Percentiles rank a stretch among this genome's conserved stretches.
Conservation (phyloP, 2,329 filamentous ascomycete species). For the Paecilomyces sp. region DNA sequence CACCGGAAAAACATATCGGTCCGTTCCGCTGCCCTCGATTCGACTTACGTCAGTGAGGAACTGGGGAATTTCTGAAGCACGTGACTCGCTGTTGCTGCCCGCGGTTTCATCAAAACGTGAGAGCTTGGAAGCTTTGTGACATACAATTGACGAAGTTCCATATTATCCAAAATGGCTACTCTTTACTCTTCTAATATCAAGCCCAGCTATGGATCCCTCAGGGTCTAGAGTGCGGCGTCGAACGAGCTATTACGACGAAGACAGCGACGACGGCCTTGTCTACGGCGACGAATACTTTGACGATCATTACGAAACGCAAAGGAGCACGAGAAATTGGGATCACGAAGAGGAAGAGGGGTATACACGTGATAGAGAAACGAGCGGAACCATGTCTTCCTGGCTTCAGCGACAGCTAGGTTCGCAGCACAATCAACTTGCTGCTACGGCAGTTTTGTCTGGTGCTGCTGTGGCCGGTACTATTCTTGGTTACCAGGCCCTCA, state of each 20-base stretch:
- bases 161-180: background rate
- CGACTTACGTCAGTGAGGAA: background rate
- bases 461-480: conserved; percentile 45
- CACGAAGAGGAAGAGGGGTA: background rate
- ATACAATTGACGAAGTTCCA: background rate
- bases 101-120: background rate
- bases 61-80: background rate
- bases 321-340: background rate
- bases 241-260: background rate
- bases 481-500: conserved; percentile 50
- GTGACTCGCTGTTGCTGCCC: background rate
- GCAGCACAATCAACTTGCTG: conserved; percentile 35
- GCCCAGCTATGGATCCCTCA: background rate
- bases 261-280: background rate
- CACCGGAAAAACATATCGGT: background rate
- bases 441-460: conserved; percentile 36
- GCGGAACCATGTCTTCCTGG: conserved; percentile 36
- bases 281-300: background rate
- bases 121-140: background rate
- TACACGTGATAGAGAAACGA: background rate
- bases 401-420: conserved; percentile 34
- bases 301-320: background rate
- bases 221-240: background rate
- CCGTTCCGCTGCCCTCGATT: background rate
- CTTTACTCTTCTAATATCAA: background rate